phyloP scores from a whole-genome alignment of 2,329 filamentous ascomycete genomes.

The Calonectria pseudoturangicola region DNA sequence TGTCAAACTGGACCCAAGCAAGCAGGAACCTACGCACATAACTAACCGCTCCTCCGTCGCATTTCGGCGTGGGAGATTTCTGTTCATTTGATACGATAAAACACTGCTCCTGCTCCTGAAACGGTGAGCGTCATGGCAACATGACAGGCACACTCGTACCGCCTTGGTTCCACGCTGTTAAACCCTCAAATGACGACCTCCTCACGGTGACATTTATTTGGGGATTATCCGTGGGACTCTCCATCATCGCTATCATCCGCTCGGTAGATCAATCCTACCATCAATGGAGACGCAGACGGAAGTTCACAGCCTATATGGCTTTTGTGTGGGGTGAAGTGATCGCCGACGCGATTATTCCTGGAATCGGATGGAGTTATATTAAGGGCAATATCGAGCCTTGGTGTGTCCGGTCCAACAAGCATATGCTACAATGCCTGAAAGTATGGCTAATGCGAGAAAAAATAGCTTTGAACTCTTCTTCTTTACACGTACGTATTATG shows the following conservation, averaged over 20 bases:
- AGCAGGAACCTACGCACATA: no score
- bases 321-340: constrained; percentile 65
- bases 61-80: neutral
- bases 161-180: constrained; percentile 47
- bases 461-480: constrained; percentile 57
- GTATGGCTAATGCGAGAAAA: neutral
- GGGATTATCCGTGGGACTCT: constrained; percentile 62
- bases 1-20: neutral
- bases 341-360: constrained; percentile 58
- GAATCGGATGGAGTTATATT: constrained; percentile 61
- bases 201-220: constrained; percentile 60
- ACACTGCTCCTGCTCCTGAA: neutral
- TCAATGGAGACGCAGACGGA: constrained; percentile 57
- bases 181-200: constrained; percentile 54
- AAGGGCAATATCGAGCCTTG: constrained; percentile 55
- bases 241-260: constrained; percentile 58
- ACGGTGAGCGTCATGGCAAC: constrained; percentile 43
- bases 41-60: neutral
- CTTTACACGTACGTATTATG: constrained; percentile 44
- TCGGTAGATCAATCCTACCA: constrained; percentile 59
- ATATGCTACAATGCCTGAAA: neutral
- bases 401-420: constrained; percentile 40
- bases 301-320: constrained; percentile 60
- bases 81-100: neutral
- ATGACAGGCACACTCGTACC: constrained; percentile 51